These are phyloP conservation scores for Ustilago crameri DNA, from an alignment of 1,284 basidiomycete species.

Conservation along the genomic window DNA sequence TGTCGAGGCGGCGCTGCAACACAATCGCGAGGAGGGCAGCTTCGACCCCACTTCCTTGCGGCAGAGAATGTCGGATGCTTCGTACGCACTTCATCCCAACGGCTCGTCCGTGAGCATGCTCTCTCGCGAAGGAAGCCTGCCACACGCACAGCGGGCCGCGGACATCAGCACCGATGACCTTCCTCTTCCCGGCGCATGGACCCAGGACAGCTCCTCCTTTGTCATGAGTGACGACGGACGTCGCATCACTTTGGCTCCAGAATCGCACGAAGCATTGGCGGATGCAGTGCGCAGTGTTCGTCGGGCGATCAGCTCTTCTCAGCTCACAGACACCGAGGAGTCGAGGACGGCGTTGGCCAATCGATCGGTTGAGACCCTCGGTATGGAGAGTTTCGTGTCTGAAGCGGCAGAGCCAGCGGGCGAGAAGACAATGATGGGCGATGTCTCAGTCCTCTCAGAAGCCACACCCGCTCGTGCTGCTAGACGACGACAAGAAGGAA, in stretches of 20 bases:
- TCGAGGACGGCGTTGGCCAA: slow-evolving; percentile 12
- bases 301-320: slow-evolving; percentile 49
- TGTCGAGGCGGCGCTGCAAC: slow-evolving; percentile 44
- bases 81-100: slow-evolving; percentile 31
- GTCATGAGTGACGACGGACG: slow-evolving; percentile 35
- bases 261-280: slow-evolving; percentile 48
- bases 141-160: slow-evolving; percentile 1
- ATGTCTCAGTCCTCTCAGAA: slow-evolving; percentile 34
- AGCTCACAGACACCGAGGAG: slow-evolving; percentile 24
- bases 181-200: slow-evolving; percentile 41
- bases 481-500: slow-evolving; percentile 41
- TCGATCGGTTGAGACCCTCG: slow-evolving; percentile 28
- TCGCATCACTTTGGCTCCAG: slow-evolving; percentile 44
- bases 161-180: slow-evolving; percentile 33
- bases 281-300: slow-evolving; percentile 50
- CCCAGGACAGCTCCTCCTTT: slow-evolving; percentile 24
- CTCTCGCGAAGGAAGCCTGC: slow-evolving; percentile 25
- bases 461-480: slow-evolving; percentile 46
- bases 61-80: slow-evolving; percentile 39
- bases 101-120: slow-evolving; percentile 34
- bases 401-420: slow-evolving; percentile 19
- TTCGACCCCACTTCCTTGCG: slow-evolving; percentile 43
- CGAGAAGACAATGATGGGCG: slow-evolving; percentile 17
- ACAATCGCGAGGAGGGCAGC: slow-evolving; percentile 40
- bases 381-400: slow-evolving; percentile 28